Conservation (phyloP, 495 filamentous ascomycete genomes). For the Penicilliopsis zonata region DNA sequence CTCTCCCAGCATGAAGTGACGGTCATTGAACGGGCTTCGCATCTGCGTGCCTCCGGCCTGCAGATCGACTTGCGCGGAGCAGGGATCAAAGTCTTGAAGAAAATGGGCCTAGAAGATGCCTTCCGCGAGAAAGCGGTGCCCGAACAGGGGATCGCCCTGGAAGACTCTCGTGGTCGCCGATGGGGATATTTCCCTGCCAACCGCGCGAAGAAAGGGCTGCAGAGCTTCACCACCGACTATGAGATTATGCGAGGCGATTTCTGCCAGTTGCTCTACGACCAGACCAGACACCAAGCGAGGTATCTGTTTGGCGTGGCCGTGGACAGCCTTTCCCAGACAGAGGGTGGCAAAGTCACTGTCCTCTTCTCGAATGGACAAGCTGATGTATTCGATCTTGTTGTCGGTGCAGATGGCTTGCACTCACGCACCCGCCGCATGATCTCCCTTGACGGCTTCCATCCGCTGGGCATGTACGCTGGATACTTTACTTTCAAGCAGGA, state of each 20-base stretch:
- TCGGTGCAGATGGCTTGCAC: slow-evolving; percentile 38
- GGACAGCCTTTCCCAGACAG: slow-evolving; percentile 12
- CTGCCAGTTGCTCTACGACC: slow-evolving; percentile 21
- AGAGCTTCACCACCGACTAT: slow-evolving; percentile 26
- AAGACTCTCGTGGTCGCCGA: slow-evolving; percentile 16
- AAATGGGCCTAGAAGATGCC: slow-evolving; percentile 27
- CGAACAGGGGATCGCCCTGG: slow-evolving; percentile 22
- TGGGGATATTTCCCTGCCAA: slow-evolving; percentile 18
- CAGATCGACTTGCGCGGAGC: slow-evolving; percentile 30
- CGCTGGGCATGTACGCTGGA: neutral
- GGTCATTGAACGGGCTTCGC: slow-evolving; percentile 29
- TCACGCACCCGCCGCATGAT: slow-evolving; percentile 27
- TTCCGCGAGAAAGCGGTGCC: slow-evolving; percentile 17
- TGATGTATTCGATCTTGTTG: slow-evolving; percentile 33
- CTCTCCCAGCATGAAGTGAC: slow-evolving; percentile 23
- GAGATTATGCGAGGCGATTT: slow-evolving; percentile 38
- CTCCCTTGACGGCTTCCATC: slow-evolving; percentile 13
- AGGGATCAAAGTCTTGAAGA: slow-evolving; percentile 21
- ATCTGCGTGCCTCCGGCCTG: slow-evolving; percentile 18
- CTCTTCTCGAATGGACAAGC: slow-evolving; percentile 22
- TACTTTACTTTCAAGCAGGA: slow-evolving; percentile 4
- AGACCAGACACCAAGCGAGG: slow-evolving; percentile 18
- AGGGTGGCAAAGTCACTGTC: slow-evolving; percentile 16
- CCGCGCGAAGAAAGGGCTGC: slow-evolving; percentile 19
- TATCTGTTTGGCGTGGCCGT: slow-evolving; percentile 27